Conservation (phyloP, 495 filamentous ascomycete species). For the Geoglossum glabrum region DNA sequence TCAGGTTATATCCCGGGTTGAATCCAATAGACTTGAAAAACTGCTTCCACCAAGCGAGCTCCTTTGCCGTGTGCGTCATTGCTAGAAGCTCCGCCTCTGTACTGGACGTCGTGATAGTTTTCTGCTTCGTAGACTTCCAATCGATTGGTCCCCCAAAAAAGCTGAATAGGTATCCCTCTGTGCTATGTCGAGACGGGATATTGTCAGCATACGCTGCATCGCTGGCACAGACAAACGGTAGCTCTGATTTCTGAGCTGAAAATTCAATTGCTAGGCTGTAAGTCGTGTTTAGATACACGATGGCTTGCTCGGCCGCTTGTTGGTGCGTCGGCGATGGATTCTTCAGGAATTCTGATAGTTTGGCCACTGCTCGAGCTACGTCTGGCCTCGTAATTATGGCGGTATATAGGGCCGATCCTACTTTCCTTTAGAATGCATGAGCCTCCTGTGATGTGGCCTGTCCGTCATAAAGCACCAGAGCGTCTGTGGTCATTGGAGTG, state of each 20-base stretch:
- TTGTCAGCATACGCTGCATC: conserved; percentile 12
- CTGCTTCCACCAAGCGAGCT: neutral
- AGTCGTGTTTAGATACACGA: conserved; percentile 11
- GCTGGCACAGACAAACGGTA: conserved; percentile 2
- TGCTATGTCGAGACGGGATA: conserved; percentile 6
- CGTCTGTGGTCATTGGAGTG: neutral
- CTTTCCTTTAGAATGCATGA: conserved; percentile 11
- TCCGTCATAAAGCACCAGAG: neutral
- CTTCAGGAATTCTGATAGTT: conserved; percentile 10
- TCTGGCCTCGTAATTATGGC: conserved; percentile 12
- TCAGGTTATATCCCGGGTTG: neutral
- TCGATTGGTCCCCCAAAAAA: neutral
- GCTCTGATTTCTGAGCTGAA: neutral
- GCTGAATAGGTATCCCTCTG: conserved; percentile 6
- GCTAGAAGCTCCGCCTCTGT: conserved; percentile 4
- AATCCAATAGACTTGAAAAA: neutral
- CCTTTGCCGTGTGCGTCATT: conserved; percentile 2
- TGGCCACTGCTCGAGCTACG: conserved; percentile 5
- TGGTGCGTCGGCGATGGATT: conserved; percentile 11
- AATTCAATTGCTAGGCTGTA: neutral
- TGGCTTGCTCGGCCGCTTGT: conserved; percentile 4
- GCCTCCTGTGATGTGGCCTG: conserved; percentile 4
- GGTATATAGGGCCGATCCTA: conserved; percentile 15
- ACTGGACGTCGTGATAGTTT: conserved; percentile 1
- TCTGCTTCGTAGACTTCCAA: neutral